Evolutionary conservation across 2,329 filamentous ascomycete genomes (phyloP).

Genomic region (Lachnellula suecica): DNA sequence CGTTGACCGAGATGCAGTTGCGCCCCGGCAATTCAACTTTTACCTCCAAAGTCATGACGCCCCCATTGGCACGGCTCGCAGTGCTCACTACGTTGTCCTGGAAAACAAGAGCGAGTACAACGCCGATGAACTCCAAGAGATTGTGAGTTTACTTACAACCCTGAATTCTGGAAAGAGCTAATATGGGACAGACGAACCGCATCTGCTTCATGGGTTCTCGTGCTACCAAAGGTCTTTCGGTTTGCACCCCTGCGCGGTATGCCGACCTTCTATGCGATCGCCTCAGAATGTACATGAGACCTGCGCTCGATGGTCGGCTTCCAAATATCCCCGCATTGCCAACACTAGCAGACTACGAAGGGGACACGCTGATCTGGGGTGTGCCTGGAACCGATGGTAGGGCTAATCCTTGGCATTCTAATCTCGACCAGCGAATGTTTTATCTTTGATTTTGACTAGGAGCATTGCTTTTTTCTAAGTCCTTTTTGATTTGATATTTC

Average conservation of each 20-base stretch:
- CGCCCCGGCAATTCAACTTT: slow-evolving; percentile 69
- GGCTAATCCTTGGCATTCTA: slow-evolving; percentile 58
- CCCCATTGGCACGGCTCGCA: slow-evolving; percentile 76
- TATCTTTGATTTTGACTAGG: neutral
- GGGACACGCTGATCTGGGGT: too few species aligned
- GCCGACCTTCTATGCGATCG: slow-evolving; percentile 80
- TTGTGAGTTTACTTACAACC: too few species aligned
- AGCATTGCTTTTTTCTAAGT: neutral
- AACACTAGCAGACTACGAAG: too few species aligned
- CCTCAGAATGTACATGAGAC: too few species aligned
- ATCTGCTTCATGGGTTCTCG: slow-evolving; percentile 79
- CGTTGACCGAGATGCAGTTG: too few species aligned
- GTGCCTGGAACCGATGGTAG: too few species aligned
- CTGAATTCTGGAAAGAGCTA: too few species aligned
- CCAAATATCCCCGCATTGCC: too few species aligned
- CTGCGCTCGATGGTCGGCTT: too few species aligned
- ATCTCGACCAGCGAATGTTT: neutral
- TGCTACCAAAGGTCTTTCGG: slow-evolving; percentile 78
- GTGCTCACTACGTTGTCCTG: slow-evolving; percentile 76
- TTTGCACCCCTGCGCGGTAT: slow-evolving; percentile 85
- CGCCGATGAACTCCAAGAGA: slow-evolving; percentile 68
- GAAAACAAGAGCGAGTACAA: slow-evolving; percentile 65
- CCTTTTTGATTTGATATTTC: neutral
- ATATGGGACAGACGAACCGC: too few species aligned
- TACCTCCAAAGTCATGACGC: slow-evolving; percentile 77